These are phyloP conservation scores for Flaveria brownii DNA, from an alignment of 129 eudicot genomes.

Conservation along the genomic window DNA sequence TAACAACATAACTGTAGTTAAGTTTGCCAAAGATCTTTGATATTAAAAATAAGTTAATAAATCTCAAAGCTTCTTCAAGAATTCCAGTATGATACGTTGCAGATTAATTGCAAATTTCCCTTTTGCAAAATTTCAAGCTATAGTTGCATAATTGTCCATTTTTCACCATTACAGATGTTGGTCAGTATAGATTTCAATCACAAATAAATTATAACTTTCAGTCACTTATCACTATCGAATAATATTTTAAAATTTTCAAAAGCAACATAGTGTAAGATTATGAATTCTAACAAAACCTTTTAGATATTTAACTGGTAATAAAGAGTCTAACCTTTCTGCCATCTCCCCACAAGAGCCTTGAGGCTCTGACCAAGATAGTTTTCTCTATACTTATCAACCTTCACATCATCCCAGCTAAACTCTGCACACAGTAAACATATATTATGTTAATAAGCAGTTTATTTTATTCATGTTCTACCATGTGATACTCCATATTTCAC, in stretches of 20 bases:
- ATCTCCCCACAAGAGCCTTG: conserved; percentile 98
- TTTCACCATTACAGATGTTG: not conserved
- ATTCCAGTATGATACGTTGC: not conserved
- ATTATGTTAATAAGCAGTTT: not conserved
- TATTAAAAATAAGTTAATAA: not conserved
- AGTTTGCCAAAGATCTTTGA: not conserved
- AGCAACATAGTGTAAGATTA: not conserved
- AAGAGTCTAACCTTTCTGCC: conserved; percentile 85
- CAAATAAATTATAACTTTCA: not conserved
- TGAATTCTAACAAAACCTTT: not conserved
- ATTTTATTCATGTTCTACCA: not conserved
- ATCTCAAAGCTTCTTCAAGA: not conserved
- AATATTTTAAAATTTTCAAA: not conserved
- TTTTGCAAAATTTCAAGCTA: not conserved
- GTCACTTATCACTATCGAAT: not conserved
- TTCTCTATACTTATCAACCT: conserved; percentile 93
- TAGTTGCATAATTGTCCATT: not conserved
- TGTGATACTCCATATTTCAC: not conserved
- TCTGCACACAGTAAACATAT: conserved; percentile 48
- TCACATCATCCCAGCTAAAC: conserved; percentile 96
- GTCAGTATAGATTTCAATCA: not conserved
- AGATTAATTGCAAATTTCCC: not conserved
- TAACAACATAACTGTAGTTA: not conserved
- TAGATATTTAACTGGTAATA: not conserved
- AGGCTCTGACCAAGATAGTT: conserved; percentile 94